Evolutionary conservation across 257 asterid genomes (phyloP), one percentile per base, ranked within the genome.

Genomic region (Gardenia jasminoides): DNA sequence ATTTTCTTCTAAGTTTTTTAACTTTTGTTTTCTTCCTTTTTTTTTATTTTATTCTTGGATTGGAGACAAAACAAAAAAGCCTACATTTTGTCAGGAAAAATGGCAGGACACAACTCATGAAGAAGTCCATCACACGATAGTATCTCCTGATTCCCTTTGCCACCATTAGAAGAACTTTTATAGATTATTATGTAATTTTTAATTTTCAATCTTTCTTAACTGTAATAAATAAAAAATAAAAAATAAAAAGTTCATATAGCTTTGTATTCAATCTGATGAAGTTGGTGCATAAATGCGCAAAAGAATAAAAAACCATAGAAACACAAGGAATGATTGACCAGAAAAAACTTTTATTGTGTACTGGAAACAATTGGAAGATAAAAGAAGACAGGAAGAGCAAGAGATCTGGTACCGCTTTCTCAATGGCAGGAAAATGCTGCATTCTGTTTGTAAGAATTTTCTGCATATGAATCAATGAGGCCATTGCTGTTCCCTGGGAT

Each of bases 401-500:
- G 58, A 56, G 70, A 70, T 81, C 47, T 66, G 78, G 82, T 93
- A 93, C 99, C 91, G 97, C 98, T 91, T 96, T 96, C 86, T 90
- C 97, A 76, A 91, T 76, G 77, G 94, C 76, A 61, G 96, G 81
- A 86, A 95, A 95, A 84, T 96, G 97, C 83, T 92, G 98, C 91
- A 91, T 81, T 82, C 98, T 89, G 88, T 82, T 91, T 47, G 96
- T 87, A 39, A 96, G 88, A 81, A 95, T 93, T 91, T 93, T 91
- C 83, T 96, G 99, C 97, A 96, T 96, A 80, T 92, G 97, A 52
- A 87, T 84, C 83, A 96, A 83, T 50, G 99, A 96, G 44, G 97
- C 90, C 91, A 96, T 84, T 80, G 98, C 97, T 74, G 99, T 92
- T 59, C 99, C 99, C 98, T 93, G 96, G 78, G 83, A 85, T 86